These are phyloP conservation scores for Cucurbitaria berberidis DNA, from an alignment of 2,329 filamentous ascomycete genomes.

Conservation along the genomic window DNA sequence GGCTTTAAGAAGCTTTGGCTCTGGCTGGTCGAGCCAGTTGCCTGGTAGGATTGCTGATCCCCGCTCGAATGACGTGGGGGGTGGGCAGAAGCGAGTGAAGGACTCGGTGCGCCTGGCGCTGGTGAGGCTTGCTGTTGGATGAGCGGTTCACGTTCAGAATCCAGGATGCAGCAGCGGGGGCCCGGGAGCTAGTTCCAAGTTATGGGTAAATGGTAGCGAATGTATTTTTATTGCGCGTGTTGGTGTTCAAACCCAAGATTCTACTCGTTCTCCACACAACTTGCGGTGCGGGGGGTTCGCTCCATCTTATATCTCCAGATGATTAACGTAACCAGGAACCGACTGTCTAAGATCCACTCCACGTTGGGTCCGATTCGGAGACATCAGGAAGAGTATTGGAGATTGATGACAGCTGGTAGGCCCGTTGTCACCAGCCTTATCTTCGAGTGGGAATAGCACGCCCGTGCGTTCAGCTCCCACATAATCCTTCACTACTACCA, in stretches of 20 bases:
- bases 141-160: conserved; percentile 34
- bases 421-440: conserved; percentile 29
- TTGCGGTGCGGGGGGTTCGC: conserved; percentile 5
- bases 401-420: conserved; percentile 19
- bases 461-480: conserved; percentile 13
- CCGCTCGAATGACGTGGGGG: conserved; percentile 41
- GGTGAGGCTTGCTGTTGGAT: conserved; percentile 20
- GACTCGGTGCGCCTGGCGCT: conserved; percentile 20
- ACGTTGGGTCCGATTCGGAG: conserved; percentile 14
- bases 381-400: conserved; percentile 4
- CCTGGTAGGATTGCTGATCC: conserved; percentile 29
- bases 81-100: conserved; percentile 19
- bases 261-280: neutral
- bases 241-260: neutral
- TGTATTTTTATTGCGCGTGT: neutral
- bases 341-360: conserved; percentile 4
- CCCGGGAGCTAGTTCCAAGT: neutral
- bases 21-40: conserved; percentile 24
- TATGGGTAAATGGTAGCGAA: neutral
- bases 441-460: conserved; percentile 20
- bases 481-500: neutral
- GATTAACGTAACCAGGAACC: neutral
- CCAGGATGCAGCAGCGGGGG: conserved; percentile 13
- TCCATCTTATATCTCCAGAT: conserved; percentile 19
- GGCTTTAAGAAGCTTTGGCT: conserved; percentile 28